Evolutionary conservation across 345 rosid species (phyloP), one percentile per base, ranked within the genome.

Genomic region (Nephelium lappaceum): DNA sequence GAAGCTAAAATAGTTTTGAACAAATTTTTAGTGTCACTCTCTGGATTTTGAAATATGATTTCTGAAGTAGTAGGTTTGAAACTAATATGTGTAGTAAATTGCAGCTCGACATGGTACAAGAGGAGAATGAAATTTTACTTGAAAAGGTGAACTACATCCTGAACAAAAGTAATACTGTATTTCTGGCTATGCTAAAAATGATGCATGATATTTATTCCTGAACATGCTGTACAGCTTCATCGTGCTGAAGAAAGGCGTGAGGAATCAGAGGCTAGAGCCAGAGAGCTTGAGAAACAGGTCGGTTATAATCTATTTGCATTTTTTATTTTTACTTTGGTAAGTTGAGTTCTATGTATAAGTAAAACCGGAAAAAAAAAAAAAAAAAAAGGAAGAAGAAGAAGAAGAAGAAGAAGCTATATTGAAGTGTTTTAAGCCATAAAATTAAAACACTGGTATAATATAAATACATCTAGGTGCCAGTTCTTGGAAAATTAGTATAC

Each of bases 281-380:
- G 89, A 84, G 98, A 93, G 87, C 97, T 97, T 53, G 99, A 97
- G 87, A 97, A 97, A 87, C 99, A 97, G 98, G 99, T 92, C 39
- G 24, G 66, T 66, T 67, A 16, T 53, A 14, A 67, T 47, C 45
- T 64, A 74, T 71, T 70, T 76, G 67, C 55, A 42, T 18, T 69
- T 42, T 61, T 39, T 38, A n/a, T 41, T 73, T 64, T 51, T 49
- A 8, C 66, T 69, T 27, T 11, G 25, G 51, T 12, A 8, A 57
- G 36, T 15, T 68, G 41, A 21, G 9, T 60, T 57, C 47, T 65
- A 76, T 64, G 45, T 18, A 36, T 21, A 19, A 8, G 8, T 58
- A 58, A 21, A 58, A 58, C 10, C 4, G 18, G 57, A 58, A 55
- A 11, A 57, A 36, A 8, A 21, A 24, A 47, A 21, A 12, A 47